Evolutionary conservation across 192 early-diverging fungal genomes (phyloP), one percentile per base, ranked within the genome.

Genomic region (Rhizophagus sp.): DNA sequence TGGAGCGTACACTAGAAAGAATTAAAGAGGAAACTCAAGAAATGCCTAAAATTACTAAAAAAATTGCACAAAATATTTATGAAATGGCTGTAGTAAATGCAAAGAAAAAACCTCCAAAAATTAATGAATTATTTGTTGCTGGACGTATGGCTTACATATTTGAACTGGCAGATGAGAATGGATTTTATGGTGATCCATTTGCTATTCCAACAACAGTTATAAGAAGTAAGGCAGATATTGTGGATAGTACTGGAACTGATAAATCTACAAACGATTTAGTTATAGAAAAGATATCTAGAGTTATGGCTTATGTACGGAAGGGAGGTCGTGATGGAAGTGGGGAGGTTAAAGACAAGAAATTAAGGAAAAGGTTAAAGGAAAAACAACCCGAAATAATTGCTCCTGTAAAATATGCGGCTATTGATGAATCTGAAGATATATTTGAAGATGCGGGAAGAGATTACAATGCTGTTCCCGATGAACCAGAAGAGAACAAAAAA

Each of bases 371-470:
- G 73, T 34, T 67, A 19, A 87, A 83, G 15, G 64, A 68, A 27
- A 79, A 68, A 75, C 64, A 79, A 36, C 50, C 76, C 11, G 71
- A 79, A 25, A 75, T 83, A 47, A 68, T 81, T n/a, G 44, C 27
- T 13, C 50, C 79, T 17, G 68, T 82, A n/a, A 73, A 65, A 57
- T 52, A 82, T 12, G 79, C 80, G 24, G 81, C 86, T 22, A 85
- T 85, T 36, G 89, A 92, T 44, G 92, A 94, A 25, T 87, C 85
- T 19, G 88, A 89, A 50, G 92, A 95, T 83, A 97, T 97, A 34
- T 97, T 97, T 90, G 93, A 90, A 9, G 96, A 95, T 73, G 96
- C 86, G 8, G 96, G 95, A 1, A 80, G 89, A 5, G 93, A 95
- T 61, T 97, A 97, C 78, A 78, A 83, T 17, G 81, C 95, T 27